Evolutionary conservation across 2,329 filamentous ascomycete genomes (phyloP).

Genomic region (Epichloe amarillans): DNA sequence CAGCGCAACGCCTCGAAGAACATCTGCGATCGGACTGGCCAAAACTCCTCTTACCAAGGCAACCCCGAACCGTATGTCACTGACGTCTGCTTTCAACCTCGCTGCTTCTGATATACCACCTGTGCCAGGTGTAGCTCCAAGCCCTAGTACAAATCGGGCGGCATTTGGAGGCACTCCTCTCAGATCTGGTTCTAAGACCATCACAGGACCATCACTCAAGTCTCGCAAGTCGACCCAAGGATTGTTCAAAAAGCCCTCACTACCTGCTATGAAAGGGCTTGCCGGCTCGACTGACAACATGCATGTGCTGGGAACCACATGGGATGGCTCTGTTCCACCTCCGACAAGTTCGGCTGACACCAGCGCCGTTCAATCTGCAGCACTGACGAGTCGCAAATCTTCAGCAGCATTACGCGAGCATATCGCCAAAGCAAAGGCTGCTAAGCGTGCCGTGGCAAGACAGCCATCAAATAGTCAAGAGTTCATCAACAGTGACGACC

Average conservation of each 20-base stretch:
- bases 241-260: constrained; percentile 38
- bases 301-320: constrained; percentile 8
- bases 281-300: constrained; percentile 3
- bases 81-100: constrained; percentile 12
- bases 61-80: constrained; percentile 11
- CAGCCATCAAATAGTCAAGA: constrained; percentile 15
- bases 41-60: constrained; percentile 15
- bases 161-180: constrained; percentile 14
- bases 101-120: constrained; percentile 13
- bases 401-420: constrained; percentile 75
- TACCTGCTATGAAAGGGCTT: constrained; percentile 24
- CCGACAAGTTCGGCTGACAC: constrained; percentile 8
- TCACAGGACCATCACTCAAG: constrained; percentile 32
- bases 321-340: constrained; percentile 19
- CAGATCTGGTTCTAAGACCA: constrained; percentile 32
- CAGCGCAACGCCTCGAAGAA: constrained; percentile 29
- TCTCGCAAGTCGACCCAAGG: constrained; percentile 39
- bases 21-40: constrained; percentile 8
- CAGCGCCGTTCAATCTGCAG: constrained; percentile 9
- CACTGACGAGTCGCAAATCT: constrained; percentile 41
- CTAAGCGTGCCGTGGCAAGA: constrained; percentile 43
- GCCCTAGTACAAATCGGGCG: constrained; percentile 27
- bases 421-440: constrained; percentile 84
- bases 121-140: constrained; percentile 14
- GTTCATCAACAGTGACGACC: constrained; percentile 3